These are phyloP conservation scores for Hibiscus mutabilis DNA, from an alignment of 345 rosid species.

Conservation along the genomic window DNA sequence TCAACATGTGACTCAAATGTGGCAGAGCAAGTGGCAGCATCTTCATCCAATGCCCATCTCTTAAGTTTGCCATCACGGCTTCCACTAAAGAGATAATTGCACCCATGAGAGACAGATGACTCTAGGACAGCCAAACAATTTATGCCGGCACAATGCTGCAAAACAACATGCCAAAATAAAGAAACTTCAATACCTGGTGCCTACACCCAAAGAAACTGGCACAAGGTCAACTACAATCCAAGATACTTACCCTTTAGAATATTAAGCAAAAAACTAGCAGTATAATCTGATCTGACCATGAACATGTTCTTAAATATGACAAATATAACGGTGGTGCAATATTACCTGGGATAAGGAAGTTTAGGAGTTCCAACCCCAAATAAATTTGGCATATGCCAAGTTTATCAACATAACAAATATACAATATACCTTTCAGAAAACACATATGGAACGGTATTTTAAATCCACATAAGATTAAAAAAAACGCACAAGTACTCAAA, in stretches of 20 bases:
- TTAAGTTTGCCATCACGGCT: slow-evolving; percentile 98
- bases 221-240: background rate
- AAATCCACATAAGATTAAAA: background rate
- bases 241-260: background rate
- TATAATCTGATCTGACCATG: background rate
- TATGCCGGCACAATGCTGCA: slow-evolving; percentile 97
- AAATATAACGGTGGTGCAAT: background rate
- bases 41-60: slow-evolving; percentile 79
- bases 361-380: background rate
- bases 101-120: slow-evolving; percentile 48
- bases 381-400: background rate
- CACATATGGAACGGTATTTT: background rate
- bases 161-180: background rate
- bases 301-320: background rate
- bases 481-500: background rate
- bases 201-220: background rate
- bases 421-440: background rate
- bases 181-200: background rate
- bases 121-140: slow-evolving; percentile 75
- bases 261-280: background rate
- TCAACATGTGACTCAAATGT: slow-evolving; percentile 99
- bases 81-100: slow-evolving; percentile 74
- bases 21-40: slow-evolving; percentile 74
- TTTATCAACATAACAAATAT: background rate
- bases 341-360: background rate